These are phyloP conservation scores for Prosopis cineraria DNA, from an alignment of 306 rosid species.

Conservation along the genomic window DNA sequence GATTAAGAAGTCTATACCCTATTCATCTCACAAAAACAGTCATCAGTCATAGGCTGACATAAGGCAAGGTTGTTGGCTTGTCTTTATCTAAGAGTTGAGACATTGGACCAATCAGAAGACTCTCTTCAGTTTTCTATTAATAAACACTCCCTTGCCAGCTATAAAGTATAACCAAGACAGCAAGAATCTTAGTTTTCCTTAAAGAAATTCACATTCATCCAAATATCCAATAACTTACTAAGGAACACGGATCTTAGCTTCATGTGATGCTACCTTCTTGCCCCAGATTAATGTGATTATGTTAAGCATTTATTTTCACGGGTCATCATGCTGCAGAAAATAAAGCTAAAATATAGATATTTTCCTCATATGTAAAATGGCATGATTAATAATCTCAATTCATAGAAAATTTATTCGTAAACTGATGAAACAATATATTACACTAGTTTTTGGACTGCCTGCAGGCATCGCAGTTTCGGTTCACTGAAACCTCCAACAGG, in stretches of 20 bases:
- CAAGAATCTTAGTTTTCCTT: not conserved
- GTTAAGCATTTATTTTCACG: not conserved
- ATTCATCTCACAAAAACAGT: not conserved
- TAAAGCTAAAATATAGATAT: not conserved
- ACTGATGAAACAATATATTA: not conserved
- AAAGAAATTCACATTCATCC: not conserved
- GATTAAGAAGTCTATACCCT: not conserved
- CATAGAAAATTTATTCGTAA: not conserved
- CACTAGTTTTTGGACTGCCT: not conserved
- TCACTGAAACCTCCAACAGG: not conserved
- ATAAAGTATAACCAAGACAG: not conserved
- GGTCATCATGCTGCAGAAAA: not conserved
- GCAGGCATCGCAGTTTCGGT: not conserved
- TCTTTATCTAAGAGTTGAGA: not conserved
- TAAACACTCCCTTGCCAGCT: not conserved
- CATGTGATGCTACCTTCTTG: not conserved
- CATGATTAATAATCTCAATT: not conserved
- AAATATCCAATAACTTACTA: not conserved
- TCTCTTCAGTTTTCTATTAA: not conserved
- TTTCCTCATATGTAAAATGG: not conserved
- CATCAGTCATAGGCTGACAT: not conserved
- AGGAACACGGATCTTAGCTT: no score
- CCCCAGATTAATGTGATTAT: not conserved
- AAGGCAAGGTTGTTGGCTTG: not conserved
- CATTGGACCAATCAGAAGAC: not conserved